Percentiles rank a stretch among this genome's conserved stretches.
phyloP scores from a whole-genome alignment of 768 basidiomycete species.

The Lactifluus volemus region DNA sequence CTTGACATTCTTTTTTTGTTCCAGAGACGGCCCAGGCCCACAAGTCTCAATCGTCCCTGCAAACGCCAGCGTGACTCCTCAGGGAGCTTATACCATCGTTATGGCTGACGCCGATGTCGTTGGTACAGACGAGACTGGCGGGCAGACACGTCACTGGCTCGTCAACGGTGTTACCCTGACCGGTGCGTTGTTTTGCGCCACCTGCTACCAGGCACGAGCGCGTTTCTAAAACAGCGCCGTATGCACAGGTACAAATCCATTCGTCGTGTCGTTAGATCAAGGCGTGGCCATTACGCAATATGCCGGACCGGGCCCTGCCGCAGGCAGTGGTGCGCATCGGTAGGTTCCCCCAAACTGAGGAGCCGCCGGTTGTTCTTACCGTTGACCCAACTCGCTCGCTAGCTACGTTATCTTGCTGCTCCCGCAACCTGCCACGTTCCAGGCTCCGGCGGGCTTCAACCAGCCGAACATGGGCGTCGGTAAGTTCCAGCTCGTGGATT shows the following conservation, averaged over 20 bases:
- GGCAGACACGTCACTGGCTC: conserved; percentile 76
- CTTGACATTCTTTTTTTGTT: not conserved
- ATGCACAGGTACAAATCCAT: not conserved
- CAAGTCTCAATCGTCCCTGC: conserved; percentile 42
- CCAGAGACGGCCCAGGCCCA: conserved; percentile 53
- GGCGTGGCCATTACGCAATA: conserved; percentile 52
- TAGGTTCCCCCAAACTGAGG: conserved; percentile 20
- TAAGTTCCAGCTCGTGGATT: conserved; percentile 47
- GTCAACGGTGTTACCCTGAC: conserved; percentile 52
- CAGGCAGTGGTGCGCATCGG: conserved; percentile 71
- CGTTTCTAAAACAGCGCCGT: not conserved
- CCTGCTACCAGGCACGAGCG: not conserved
- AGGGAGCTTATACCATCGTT: conserved; percentile 51
- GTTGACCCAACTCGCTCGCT: not conserved
- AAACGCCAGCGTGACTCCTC: conserved; percentile 37
- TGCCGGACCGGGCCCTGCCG: conserved; percentile 61
- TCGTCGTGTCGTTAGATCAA: conserved; percentile 34
- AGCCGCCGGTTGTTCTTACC: not conserved
- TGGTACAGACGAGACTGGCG: conserved; percentile 47
- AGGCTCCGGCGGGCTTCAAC: conserved; percentile 48
- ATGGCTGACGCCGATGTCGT: conserved; percentile 73
- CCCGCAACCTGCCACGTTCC: conserved; percentile 53
- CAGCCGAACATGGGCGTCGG: conserved; percentile 42
- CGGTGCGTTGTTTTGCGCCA: conserved; percentile 27
- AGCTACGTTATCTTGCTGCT: conserved; percentile 67